Percentiles rank a stretch among this genome's conserved stretches.
phyloP scores from a whole-genome alignment of 2,329 filamentous ascomycete species.

The Lasiodiplodia theobromae region DNA sequence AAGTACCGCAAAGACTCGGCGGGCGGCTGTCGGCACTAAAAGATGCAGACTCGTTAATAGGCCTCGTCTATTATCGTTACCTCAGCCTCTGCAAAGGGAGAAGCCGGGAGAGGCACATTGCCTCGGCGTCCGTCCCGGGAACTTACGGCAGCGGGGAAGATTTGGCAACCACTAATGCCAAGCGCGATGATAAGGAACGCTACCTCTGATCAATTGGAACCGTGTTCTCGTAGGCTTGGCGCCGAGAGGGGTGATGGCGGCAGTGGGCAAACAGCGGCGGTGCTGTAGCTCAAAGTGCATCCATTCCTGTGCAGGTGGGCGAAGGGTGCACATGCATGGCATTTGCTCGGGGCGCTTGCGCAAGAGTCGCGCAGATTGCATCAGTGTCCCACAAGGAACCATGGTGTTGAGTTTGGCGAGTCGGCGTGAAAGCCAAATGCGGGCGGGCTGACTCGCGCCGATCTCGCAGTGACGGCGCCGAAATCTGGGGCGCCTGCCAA shows the following conservation, averaged over 20 bases:
- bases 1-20: neutral
- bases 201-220: neutral
- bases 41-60: neutral
- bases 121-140: constrained; percentile 16
- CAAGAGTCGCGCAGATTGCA: too few species aligned
- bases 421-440: neutral
- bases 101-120: neutral
- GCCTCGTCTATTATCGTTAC: too few species aligned
- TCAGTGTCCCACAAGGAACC: neutral
- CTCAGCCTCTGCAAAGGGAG: neutral
- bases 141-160: neutral
- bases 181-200: neutral
- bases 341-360: neutral
- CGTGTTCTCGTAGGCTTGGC: neutral
- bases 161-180: too few species aligned
- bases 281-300: neutral
- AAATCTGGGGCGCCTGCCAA: constrained; percentile 16
- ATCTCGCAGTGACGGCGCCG: constrained; percentile 17
- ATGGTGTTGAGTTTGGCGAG: constrained; percentile 1
- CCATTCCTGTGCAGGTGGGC: neutral
- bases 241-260: neutral
- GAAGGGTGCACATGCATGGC: neutral
- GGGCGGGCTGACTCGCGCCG: constrained; percentile 23
- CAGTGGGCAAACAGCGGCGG: neutral
- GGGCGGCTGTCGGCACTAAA: constrained; percentile 15